Conservation (phyloP, 495 filamentous ascomycete species). For the Neohortaea acidophila region DNA sequence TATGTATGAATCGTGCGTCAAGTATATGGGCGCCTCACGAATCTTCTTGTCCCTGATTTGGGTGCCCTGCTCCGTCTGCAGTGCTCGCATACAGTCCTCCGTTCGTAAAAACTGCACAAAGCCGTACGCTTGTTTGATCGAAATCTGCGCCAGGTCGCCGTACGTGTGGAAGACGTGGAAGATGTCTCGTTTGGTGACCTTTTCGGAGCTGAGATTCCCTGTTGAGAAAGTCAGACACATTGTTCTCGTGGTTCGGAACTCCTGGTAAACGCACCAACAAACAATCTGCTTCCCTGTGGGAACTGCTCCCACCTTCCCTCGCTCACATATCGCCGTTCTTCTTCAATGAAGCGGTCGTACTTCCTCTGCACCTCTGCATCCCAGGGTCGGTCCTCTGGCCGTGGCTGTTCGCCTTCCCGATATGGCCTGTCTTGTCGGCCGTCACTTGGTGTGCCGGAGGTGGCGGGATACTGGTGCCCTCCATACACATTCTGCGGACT, state of each 20-base stretch:
- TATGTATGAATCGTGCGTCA: background rate
- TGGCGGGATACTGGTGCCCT: conserved; percentile 10
- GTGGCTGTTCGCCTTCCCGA: conserved; percentile 3
- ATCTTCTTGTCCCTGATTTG: conserved; percentile 73
- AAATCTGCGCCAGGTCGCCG: conserved; percentile 83
- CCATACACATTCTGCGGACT: too few species aligned
- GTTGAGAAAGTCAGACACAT: conserved; percentile 7
- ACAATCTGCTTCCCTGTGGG: conserved; percentile 67
- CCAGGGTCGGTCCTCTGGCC: conserved; percentile 33
- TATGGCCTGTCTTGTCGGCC: conserved; percentile 1
- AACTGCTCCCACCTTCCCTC: conserved; percentile 93
- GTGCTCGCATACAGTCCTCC: conserved; percentile 52
- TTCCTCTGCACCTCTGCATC: conserved; percentile 49
- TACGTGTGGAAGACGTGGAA: conserved; percentile 79
- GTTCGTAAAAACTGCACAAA: conserved; percentile 87
- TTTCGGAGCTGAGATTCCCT: conserved; percentile 90
- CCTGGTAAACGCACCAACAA: conserved; percentile 57
- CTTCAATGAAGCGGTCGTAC: conserved; percentile 68
- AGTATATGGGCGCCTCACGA: conserved; percentile 45
- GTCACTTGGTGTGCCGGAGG: conserved; percentile 12
- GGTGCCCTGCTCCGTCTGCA: conserved; percentile 62
- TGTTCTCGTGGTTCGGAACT: conserved; percentile 3
- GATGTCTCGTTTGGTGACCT: conserved; percentile 83
- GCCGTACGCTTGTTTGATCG: conserved; percentile 91
- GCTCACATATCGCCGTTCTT: conserved; percentile 64